Evolutionary conservation across 2,329 filamentous ascomycete species (phyloP), one percentile per base, ranked within the genome.

Genomic region (Colletotrichum aenigma): DNA sequence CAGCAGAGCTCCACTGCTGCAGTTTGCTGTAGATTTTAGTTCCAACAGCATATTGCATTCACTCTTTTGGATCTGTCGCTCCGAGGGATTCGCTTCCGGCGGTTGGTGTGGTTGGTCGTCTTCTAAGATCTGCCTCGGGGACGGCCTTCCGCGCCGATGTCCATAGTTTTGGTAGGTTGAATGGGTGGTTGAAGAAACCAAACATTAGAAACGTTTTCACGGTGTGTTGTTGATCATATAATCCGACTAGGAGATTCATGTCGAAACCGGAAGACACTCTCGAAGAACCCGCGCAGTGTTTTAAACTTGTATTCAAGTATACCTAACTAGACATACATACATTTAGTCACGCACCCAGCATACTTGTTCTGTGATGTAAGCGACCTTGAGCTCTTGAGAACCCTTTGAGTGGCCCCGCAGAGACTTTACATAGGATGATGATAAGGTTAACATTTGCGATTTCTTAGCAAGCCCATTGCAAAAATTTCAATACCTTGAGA

Each of bases 311-410:
- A 3, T 48, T 48, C 15, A 48, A 3, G 38, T 0, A 38, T 9
- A 13, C 10, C 10, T 52, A 52, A 3, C 1, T 52, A 13, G n/a
- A 21, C 2, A 21, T 52, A 52, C 43, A 52, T 0, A 16, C 12
- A 0, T 3, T 7, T 52, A 4, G 43, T 13, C 43, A 21, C 6
- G 12, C n/a, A 10, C 43, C 12, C 6, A 2, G 12, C 43, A 21
- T 10, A 0, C 0, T 52, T 21, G 12, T 52, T 21, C 18, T n/a
- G 38, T 4, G 21, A 13, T 4, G n/a, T 3, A 4, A 21, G 0
- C 12, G 6, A 52, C n/a, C n/a, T 52, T 13, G 1, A 7, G 43
- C 7, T 7, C 6, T 21, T 52, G 43, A 52, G 10, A 13, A 21
- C 43, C 43, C 4, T 52, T 13, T 21, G 2, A 1, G 7, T 12